Conservation (phyloP, 352 stramenopile species). For the Pythium volutum region DNA sequence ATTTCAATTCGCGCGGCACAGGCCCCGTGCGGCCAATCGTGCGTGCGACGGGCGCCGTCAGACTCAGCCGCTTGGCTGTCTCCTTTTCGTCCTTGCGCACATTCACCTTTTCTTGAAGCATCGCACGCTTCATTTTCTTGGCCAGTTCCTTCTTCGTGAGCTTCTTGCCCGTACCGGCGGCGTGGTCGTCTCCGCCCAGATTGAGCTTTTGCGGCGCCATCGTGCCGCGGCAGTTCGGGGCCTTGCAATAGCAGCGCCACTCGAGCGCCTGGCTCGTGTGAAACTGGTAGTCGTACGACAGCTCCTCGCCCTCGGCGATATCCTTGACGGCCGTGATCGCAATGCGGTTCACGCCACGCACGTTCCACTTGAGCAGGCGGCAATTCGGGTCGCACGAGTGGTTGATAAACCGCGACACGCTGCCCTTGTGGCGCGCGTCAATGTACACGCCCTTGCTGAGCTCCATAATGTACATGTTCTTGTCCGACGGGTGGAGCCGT, state of each 20-base stretch:
- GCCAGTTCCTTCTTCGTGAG: constrained; percentile 78
- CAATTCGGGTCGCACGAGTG: constrained; percentile 97
- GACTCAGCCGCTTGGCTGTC: constrained; percentile 53
- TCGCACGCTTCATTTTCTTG: constrained; percentile 63
- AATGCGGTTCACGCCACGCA: constrained; percentile 90
- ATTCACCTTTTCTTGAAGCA: constrained; percentile 64
- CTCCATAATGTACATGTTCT: constrained; percentile 97
- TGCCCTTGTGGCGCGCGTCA: constrained; percentile 92
- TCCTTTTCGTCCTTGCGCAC: constrained; percentile 65
- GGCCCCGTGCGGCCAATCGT: constrained; percentile 60
- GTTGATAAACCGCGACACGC: constrained; percentile 96
- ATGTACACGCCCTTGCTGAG: constrained; percentile 92
- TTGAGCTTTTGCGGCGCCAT: constrained; percentile 86
- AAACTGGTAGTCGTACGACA: constrained; percentile 96
- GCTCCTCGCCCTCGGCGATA: constrained; percentile 86
- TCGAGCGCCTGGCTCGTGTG: constrained; percentile 83
- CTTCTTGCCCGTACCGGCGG: constrained; percentile 39
- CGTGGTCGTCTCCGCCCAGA: constrained; percentile 22
- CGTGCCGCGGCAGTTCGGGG: constrained; percentile 77
- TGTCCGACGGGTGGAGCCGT: constrained; percentile 88
- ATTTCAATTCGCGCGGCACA: constrained; percentile 51
- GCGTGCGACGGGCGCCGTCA: constrained; percentile 58
- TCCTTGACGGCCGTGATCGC: constrained; percentile 90
- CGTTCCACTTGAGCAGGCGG: constrained; percentile 93
- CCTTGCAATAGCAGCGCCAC: constrained; percentile 86